These are phyloP conservation scores for Immersiella caudata DNA, from an alignment of 495 filamentous ascomycete genomes.

Conservation along the genomic window DNA sequence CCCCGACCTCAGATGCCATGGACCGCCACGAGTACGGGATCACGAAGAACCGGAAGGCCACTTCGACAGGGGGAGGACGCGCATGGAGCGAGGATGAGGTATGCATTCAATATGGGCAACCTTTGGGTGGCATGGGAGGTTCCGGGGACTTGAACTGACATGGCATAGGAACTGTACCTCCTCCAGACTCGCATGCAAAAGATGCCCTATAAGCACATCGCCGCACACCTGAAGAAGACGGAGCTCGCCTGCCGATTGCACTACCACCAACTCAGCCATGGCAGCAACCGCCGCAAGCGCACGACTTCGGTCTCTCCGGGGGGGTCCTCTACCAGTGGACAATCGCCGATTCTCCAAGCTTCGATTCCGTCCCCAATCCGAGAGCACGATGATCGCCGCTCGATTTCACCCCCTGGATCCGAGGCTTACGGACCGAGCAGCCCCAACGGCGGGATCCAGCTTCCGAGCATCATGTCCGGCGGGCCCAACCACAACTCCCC, in stretches of 20 bases:
- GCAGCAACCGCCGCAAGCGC: slow-evolving; percentile 72
- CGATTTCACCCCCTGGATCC: slow-evolving; percentile 43
- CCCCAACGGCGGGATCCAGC: slow-evolving; percentile 43
- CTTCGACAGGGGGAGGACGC: slow-evolving; percentile 70
- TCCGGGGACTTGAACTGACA: slow-evolving; percentile 20
- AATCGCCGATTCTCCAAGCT: slow-evolving; percentile 50
- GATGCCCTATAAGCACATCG: slow-evolving; percentile 89
- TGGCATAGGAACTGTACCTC: slow-evolving; percentile 73
- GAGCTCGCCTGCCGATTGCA: slow-evolving; percentile 83
- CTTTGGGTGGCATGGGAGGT: neutral
- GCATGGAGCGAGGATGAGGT: slow-evolving; percentile 82
- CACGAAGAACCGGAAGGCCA: slow-evolving; percentile 62
- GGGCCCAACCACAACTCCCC: slow-evolving; percentile 42
- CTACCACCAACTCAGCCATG: slow-evolving; percentile 81
- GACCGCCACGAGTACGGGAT: slow-evolving; percentile 58
- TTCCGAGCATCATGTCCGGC: slow-evolving; percentile 47
- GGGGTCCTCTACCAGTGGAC: slow-evolving; percentile 49
- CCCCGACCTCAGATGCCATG: slow-evolving; percentile 51
- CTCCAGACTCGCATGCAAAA: slow-evolving; percentile 81
- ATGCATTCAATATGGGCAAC: slow-evolving; percentile 32
- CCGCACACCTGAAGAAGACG: slow-evolving; percentile 79
- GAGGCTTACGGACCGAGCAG: slow-evolving; percentile 42
- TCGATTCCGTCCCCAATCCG: slow-evolving; percentile 52
- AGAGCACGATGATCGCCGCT: slow-evolving; percentile 43
- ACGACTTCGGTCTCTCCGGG: slow-evolving; percentile 64